Evolutionary conservation across 2,329 filamentous ascomycete genomes (phyloP), one percentile per base, ranked within the genome.

Genomic region (Zymoseptoria ardabiliae): DNA sequence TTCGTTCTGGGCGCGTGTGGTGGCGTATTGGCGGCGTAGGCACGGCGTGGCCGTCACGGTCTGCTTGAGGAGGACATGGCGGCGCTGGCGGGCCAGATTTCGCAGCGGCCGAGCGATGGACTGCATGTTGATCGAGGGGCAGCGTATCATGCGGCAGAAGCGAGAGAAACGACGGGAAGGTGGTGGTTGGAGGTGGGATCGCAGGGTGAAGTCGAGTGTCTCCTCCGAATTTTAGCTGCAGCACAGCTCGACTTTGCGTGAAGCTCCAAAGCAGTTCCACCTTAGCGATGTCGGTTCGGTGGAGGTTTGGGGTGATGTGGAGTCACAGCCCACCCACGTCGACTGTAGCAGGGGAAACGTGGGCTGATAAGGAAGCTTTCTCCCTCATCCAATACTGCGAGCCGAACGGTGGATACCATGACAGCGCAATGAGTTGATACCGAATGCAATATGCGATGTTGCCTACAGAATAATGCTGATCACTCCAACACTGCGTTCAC

Each of bases 1-100:
- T 68, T 87, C 77, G 58, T 74, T 70, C 57, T 69, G 62, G 25
- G 70, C 67, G 58, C 62, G 61, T 13, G 60, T 58, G 41, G 63
- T 60, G 49, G 61, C 61, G 61, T 66, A 64, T 19, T 58, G 58
- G n/a, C 62, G 61, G 22, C 54, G 54, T 19, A 25, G 30, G 23
- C 41, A 23, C 13, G 54, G 41, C 19, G 41, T 50, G 41, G 54
- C 21, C 20, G 23, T 55, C 22, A 28, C 50, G 19, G 50, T 25
- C 51, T 25, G 28, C 17, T 23, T 19, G 22, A 53, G 51, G 22
- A 51, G 50, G 20, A 28, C 22, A 45, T 45, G 35, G 13, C 35
- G 35, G 28, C 51, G 51, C 22, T 28, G 51, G 51, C 51, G 51
- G 22, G 51, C 51, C 22, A 53, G 53, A 21, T 55, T 21, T 21